Conservation (phyloP, 805 yeast species). For the Candida oleophila region DNA sequence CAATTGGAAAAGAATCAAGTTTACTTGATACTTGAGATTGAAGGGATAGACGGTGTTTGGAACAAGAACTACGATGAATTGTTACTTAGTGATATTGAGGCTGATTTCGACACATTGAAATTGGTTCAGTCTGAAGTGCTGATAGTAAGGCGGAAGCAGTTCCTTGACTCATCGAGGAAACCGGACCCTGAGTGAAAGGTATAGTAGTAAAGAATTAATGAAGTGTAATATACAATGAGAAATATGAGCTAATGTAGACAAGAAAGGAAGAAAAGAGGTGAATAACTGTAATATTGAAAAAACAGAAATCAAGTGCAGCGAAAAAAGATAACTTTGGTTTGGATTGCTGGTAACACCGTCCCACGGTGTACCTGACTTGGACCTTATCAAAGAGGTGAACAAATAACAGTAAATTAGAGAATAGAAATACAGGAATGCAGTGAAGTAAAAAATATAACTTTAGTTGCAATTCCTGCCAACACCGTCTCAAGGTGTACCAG, state of each 20-base stretch:
- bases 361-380: too few species aligned
- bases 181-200: not conserved
- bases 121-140: not conserved
- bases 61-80: conserved; percentile 10
- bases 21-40: conserved; percentile 8
- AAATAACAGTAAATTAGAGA: too few species aligned
- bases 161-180: not conserved
- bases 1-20: conserved; percentile 4
- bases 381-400: too few species aligned
- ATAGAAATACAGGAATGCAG: too few species aligned
- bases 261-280: not conserved
- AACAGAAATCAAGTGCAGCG: not conserved
- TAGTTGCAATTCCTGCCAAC: too few species aligned
- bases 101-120: conserved; percentile 1
- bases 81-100: conserved; percentile 5
- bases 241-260: not conserved
- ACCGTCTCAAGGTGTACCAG: too few species aligned
- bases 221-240: not conserved
- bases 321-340: too few species aligned
- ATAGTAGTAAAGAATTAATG: not conserved
- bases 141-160: not conserved
- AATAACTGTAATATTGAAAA: too few species aligned
- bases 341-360: too few species aligned
- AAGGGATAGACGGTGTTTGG: conserved; percentile 14
- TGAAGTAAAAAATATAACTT: too few species aligned